Evolutionary conservation across 1,284 basidiomycete genomes (phyloP).

Genomic region (Hemileia vastatrix): DNA sequence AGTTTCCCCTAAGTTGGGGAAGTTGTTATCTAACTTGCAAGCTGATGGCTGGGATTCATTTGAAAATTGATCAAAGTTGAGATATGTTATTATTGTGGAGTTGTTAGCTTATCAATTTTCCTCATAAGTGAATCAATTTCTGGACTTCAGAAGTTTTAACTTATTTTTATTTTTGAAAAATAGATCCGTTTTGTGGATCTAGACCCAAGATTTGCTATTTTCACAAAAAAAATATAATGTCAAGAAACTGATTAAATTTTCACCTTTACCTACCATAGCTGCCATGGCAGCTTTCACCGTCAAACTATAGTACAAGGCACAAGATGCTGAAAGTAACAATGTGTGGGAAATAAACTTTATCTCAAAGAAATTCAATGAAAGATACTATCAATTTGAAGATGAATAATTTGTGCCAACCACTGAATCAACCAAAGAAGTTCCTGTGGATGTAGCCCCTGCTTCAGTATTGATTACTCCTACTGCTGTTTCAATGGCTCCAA

Average conservation of each 20-base stretch:
- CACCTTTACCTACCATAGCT: constrained; percentile 86
- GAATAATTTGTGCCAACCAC: constrained; percentile 50
- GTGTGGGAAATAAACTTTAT: constrained; percentile 78
- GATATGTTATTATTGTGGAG: constrained; percentile 91
- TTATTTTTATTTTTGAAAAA: too few species aligned
- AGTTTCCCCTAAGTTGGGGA: constrained; percentile 67
- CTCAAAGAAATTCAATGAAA: constrained; percentile 90
- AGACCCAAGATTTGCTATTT: constrained; percentile 94
- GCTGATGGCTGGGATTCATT: constrained; percentile 73
- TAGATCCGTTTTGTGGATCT: constrained; percentile 95
- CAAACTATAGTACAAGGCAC: constrained; percentile 88
- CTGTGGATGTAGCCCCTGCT: constrained; percentile 45
- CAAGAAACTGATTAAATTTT: constrained; percentile 90
- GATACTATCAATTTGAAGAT: too few species aligned
- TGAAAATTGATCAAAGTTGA: constrained; percentile 79
- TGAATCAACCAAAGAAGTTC: constrained; percentile 27
- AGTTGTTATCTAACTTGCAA: constrained; percentile 87
- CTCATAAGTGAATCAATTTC: too few species aligned
- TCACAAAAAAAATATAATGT: constrained; percentile 68
- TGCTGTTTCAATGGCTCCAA: constrained; percentile 49
- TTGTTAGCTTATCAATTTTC: constrained; percentile 86
- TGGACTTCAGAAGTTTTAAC: too few species aligned
- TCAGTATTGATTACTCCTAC: constrained; percentile 45
- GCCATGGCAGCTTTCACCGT: constrained; percentile 91
- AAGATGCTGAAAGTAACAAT: constrained; percentile 73